These are phyloP conservation scores for Euphorbia peplus DNA, from an alignment of 345 rosid species.

Conservation along the genomic window DNA sequence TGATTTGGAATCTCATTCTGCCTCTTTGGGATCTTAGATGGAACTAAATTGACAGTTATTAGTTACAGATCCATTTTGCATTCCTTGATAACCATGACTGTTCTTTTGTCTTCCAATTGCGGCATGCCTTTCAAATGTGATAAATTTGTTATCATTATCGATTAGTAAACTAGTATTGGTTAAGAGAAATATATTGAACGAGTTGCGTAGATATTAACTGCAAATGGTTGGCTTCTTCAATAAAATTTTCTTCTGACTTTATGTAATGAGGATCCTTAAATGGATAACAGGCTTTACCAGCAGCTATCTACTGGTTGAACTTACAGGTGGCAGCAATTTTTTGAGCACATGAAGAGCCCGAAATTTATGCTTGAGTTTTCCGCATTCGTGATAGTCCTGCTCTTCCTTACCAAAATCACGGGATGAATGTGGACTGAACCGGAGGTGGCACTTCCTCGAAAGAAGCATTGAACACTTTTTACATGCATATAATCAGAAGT, in stretches of 20 bases:
- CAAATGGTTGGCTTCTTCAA: slow-evolving; percentile 17
- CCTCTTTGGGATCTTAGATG: background rate
- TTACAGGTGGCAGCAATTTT: slow-evolving; percentile 79
- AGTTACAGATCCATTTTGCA: background rate
- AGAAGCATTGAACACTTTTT: background rate
- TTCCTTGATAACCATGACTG: background rate
- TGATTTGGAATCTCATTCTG: background rate
- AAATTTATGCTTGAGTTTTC: slow-evolving; percentile 58
- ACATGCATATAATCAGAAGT: background rate
- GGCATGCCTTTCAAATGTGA: background rate
- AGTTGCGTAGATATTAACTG: slow-evolving; percentile 3
- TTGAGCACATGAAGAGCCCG: slow-evolving; percentile 36
- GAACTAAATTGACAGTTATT: background rate
- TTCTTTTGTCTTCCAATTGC: background rate
- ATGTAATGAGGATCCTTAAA: slow-evolving; percentile 69
- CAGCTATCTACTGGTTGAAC: slow-evolving; percentile 99
- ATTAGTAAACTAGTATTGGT: background rate
- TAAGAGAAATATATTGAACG: background rate
- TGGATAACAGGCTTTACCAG: slow-evolving; percentile 90
- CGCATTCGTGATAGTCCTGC: slow-evolving; percentile 47
- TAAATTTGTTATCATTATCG: background rate
- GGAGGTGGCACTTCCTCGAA: slow-evolving; percentile 1
- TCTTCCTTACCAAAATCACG: slow-evolving; percentile 50
- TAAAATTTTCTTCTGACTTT: slow-evolving; percentile 24
- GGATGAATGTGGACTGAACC: slow-evolving; percentile 30